Evolutionary conservation across 768 basidiomycete species (phyloP).

Genomic region (Boletellus sp.): DNA sequence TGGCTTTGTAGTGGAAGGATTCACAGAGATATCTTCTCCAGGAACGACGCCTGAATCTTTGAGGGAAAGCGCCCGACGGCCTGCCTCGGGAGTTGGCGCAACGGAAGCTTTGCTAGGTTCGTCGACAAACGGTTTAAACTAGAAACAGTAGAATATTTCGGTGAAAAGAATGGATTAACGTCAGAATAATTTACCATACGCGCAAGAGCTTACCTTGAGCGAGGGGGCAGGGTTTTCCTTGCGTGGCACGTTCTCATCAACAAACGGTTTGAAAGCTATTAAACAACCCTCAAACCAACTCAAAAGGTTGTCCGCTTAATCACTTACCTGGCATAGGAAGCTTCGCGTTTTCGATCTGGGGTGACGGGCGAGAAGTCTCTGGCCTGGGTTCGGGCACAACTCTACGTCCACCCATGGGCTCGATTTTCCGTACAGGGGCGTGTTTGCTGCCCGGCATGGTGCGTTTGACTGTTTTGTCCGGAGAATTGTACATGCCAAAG

Average conservation of each 20-base stretch:
- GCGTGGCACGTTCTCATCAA: slow-evolving; percentile 53
- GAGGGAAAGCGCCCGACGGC: slow-evolving; percentile 44
- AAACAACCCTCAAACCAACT: slow-evolving; percentile 6
- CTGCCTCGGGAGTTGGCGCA: slow-evolving; percentile 29
- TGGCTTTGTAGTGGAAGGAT: slow-evolving; percentile 24
- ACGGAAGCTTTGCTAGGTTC: slow-evolving; percentile 42
- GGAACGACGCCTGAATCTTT: slow-evolving; percentile 40
- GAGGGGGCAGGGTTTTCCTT: slow-evolving; percentile 41
- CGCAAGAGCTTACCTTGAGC: slow-evolving; percentile 12
- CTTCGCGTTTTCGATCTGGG: slow-evolving; percentile 22
- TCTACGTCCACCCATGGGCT: slow-evolving; percentile 43
- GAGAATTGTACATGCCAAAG: slow-evolving; percentile 94
- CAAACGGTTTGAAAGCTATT: slow-evolving; percentile 57
- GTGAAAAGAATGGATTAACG: slow-evolving; percentile 3
- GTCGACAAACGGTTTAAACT: slow-evolving; percentile 72
- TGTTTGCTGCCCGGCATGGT: slow-evolving; percentile 64
- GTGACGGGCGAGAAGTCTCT: slow-evolving; percentile 35
- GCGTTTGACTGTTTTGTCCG: slow-evolving; percentile 65
- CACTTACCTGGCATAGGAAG: slow-evolving; percentile 37
- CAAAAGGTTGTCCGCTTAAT: slow-evolving; percentile 17
- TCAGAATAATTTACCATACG: background rate
- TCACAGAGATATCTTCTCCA: slow-evolving; percentile 19
- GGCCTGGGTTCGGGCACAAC: slow-evolving; percentile 23
- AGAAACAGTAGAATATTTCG: background rate
- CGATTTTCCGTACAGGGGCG: slow-evolving; percentile 65